A percentile compares a stretch with the other conserved stretches of the same genome.
phyloP scores from a whole-genome alignment of 805 yeast genomes.

The Zygosaccharomyces siamensis region DNA sequence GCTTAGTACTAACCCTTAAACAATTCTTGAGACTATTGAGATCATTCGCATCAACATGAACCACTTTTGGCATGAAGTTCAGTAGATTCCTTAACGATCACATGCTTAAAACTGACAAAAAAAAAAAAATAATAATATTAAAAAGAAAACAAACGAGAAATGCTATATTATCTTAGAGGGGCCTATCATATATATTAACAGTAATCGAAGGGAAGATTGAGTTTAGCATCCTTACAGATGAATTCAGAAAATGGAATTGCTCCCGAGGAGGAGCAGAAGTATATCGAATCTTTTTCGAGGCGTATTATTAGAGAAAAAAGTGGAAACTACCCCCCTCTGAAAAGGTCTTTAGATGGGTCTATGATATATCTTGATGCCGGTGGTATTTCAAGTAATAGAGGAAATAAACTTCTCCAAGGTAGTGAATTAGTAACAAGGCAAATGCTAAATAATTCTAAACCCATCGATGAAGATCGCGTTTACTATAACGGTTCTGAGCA shows the following conservation, averaged over 20 bases:
- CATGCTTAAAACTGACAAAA: too few species aligned
- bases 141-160: too few species aligned
- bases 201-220: neutral
- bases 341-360: conserved; percentile 27
- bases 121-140: too few species aligned
- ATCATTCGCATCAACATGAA: neutral
- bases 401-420: conserved; percentile 51
- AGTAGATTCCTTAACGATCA: too few species aligned
- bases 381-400: conserved; percentile 47
- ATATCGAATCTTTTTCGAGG: conserved; percentile 24
- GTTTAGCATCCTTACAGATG: neutral
- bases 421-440: conserved; percentile 45
- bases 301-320: conserved; percentile 31
- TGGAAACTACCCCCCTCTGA: conserved; percentile 33
- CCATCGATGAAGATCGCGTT: conserved; percentile 30
- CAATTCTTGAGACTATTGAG: neutral
- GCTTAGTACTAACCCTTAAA: neutral
- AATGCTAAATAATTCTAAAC: conserved; percentile 36
- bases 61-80: too few species aligned
- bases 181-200: too few species aligned
- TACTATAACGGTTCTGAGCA: conserved; percentile 37
- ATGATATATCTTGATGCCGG: conserved; percentile 24
- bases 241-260: conserved; percentile 3
- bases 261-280: conserved; percentile 14
- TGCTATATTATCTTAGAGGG: too few species aligned